phyloP scores from a whole-genome alignment of 148 eudicot species.

The Beta vulgaris region DNA sequence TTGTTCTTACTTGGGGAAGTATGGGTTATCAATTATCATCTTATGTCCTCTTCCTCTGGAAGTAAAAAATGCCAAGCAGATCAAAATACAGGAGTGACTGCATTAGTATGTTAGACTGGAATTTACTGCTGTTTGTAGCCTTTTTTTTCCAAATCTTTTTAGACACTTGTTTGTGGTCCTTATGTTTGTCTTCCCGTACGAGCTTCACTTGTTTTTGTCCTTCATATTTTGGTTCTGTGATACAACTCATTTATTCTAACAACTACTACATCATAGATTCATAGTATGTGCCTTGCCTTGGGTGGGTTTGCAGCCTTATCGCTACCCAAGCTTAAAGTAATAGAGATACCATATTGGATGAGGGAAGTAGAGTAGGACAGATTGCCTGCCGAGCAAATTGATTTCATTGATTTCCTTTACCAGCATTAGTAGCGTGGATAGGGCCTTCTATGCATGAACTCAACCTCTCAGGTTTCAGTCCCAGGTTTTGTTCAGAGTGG shows the following conservation, averaged over 20 bases:
- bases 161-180: conserved; percentile 8
- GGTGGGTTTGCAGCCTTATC: conserved; percentile 6
- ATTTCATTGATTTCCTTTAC: too few species aligned
- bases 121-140: conserved; percentile 2
- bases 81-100: conserved; percentile 11
- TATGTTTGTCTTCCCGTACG: conserved; percentile 5
- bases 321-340: neutral
- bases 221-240: neutral
- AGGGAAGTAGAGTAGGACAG: too few species aligned
- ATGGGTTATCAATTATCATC: conserved; percentile 21
- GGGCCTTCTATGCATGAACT: too few species aligned
- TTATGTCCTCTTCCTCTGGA: conserved; percentile 26
- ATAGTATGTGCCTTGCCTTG: conserved; percentile 7
- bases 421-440: too few species aligned
- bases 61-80: conserved; percentile 9
- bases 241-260: neutral
- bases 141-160: neutral
- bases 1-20: conserved; percentile 20
- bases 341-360: neutral
- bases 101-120: conserved; percentile 3
- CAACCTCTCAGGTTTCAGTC: too few species aligned
- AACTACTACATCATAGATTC: neutral
- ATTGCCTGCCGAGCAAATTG: too few species aligned
- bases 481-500: too few species aligned
- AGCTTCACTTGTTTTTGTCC: neutral